Percentiles rank a stretch among this genome's conserved stretches.
These are phyloP conservation scores for Boletus speciosus DNA, from an alignment of 768 basidiomycete genomes.

Conservation along the genomic window DNA sequence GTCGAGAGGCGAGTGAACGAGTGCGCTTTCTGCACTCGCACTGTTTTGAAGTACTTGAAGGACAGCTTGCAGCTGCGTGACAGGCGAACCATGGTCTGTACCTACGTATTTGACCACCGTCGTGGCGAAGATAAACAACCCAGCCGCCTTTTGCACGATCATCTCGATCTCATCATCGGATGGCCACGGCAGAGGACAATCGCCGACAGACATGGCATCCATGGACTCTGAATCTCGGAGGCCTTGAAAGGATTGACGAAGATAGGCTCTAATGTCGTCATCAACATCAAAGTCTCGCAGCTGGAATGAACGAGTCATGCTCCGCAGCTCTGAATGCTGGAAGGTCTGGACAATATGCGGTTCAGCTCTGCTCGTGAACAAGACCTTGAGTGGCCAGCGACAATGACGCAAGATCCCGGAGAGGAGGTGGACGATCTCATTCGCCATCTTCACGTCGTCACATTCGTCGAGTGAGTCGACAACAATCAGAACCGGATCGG, in stretches of 20 bases:
- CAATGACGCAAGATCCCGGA: conserved; percentile 9
- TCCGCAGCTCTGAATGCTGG: conserved; percentile 12
- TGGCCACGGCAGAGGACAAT: conserved; percentile 15
- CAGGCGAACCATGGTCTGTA: conserved; percentile 8
- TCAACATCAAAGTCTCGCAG: conserved; percentile 22
- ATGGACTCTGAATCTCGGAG: conserved; percentile 3
- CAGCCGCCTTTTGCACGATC: conserved; percentile 17
- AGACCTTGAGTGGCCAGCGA: conserved; percentile 23
- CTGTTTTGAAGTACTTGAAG: conserved; percentile 6
- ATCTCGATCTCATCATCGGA: conserved; percentile 19
- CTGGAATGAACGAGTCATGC: conserved; percentile 2
- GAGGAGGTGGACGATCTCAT: conserved; percentile 24
- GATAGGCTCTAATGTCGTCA: conserved; percentile 24
- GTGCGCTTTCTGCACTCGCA: background rate
- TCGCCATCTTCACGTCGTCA: conserved; percentile 20
- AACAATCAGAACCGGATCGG: conserved; percentile 19
- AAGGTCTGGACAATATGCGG: conserved; percentile 20
- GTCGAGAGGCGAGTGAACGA: conserved; percentile 14
- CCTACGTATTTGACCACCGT: conserved; percentile 27
- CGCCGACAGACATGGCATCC: background rate
- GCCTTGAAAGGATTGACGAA: conserved; percentile 17
- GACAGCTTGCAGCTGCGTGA: conserved; percentile 7
- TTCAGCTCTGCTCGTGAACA: conserved; percentile 24
- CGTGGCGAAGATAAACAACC: conserved; percentile 29
- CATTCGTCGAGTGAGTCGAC: conserved; percentile 26